These are phyloP conservation scores for Annulohypoxylon nitens DNA, from an alignment of 495 filamentous ascomycete species.

Conservation along the genomic window DNA sequence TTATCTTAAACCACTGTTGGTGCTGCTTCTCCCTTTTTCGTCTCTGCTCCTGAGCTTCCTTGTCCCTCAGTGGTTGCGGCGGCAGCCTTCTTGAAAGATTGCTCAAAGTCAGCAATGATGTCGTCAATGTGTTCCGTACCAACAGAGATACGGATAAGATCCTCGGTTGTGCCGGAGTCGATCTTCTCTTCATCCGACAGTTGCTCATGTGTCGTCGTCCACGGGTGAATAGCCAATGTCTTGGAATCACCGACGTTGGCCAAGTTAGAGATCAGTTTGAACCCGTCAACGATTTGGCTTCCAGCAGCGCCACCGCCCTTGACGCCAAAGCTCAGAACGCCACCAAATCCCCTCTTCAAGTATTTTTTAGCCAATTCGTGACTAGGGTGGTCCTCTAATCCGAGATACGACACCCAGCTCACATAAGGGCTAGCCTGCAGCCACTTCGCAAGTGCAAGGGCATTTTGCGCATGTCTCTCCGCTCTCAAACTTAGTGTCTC, in stretches of 20 bases:
- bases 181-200: slow-evolving; percentile 84
- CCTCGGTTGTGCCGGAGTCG: slow-evolving; percentile 88
- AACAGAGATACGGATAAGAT: slow-evolving; percentile 95
- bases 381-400: slow-evolving; percentile 82
- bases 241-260: slow-evolving; percentile 85
- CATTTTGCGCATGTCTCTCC: slow-evolving; percentile 90
- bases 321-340: slow-evolving; percentile 92
- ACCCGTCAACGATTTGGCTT: slow-evolving; percentile 88
- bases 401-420: slow-evolving; percentile 94
- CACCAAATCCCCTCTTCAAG: slow-evolving; percentile 86
- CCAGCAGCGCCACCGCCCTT: slow-evolving; percentile 88
- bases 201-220: slow-evolving; percentile 97
- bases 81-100: slow-evolving; percentile 77
- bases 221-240: slow-evolving; percentile 96
- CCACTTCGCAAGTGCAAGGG: slow-evolving; percentile 85
- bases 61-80: slow-evolving; percentile 51
- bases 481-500: slow-evolving; percentile 90
- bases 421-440: slow-evolving; percentile 86
- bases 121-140: slow-evolving; percentile 98
- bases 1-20: slow-evolving; percentile 57
- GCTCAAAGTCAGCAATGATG: slow-evolving; percentile 95
- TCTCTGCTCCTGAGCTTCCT: slow-evolving; percentile 28
- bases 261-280: slow-evolving; percentile 95
- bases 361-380: slow-evolving; percentile 92
- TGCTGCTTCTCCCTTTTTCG: slow-evolving; percentile 55